Evolutionary conservation across 2,329 filamentous ascomycete genomes (phyloP).

Genomic region (Trichoderma sp.): DNA sequence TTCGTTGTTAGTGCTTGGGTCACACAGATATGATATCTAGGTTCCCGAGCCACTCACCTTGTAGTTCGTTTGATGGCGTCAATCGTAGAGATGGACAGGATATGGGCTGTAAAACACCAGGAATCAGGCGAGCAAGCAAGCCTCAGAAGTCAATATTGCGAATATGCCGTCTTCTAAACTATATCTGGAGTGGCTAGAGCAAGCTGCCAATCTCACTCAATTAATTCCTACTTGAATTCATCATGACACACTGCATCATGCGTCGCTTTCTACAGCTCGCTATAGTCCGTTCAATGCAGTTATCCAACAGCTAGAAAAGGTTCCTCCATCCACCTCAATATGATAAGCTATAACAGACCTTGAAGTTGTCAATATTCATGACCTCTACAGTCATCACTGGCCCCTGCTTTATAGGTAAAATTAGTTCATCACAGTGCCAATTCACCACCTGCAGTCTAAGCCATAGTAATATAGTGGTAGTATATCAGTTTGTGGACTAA

Average conservation of each 20-base stretch:
- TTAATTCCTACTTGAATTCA: neutral
- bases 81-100: neutral
- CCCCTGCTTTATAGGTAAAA: neutral
- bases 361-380: neutral
- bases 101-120: neutral
- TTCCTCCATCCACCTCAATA: neutral
- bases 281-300: neutral
- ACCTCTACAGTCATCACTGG: neutral
- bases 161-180: neutral
- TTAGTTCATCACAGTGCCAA: neutral
- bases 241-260: neutral
- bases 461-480: slow-evolving; percentile 30
- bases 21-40: neutral
- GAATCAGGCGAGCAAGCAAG: neutral
- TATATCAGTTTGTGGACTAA: slow-evolving; percentile 31
- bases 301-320: neutral
- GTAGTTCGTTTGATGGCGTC: neutral
- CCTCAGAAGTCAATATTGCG: neutral
- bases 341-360: neutral
- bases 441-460: neutral
- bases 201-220: neutral
- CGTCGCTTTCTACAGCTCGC: neutral
- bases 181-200: neutral
- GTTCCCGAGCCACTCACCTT: neutral
- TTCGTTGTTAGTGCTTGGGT: neutral